Evolutionary conservation across 495 filamentous ascomycete species (phyloP), one percentile per base, ranked within the genome.

Genomic region (Clavariopsis aquatica): DNA sequence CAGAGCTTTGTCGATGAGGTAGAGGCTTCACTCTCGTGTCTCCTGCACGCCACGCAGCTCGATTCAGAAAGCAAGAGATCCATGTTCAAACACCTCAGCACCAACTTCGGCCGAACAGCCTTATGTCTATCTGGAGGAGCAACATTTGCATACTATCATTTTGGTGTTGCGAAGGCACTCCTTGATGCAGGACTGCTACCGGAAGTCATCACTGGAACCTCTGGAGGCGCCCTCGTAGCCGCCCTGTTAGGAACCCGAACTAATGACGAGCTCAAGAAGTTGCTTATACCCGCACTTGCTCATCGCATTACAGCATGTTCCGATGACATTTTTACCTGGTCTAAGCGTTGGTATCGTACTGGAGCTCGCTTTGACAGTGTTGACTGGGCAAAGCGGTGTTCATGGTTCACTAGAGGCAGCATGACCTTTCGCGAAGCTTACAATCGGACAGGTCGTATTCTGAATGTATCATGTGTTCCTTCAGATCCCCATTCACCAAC

Each of bases 391-490:
- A 83, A 83, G 41, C 83, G 89, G 46, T 88, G 87, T 71, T 85
- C 85, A 64, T 98, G 94, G 94, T 97, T 92, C 76, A 87, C 85
- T 49, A 82, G 89, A 67, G 94, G 94, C 47, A 91, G 85, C 49
- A 91, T 91, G 76, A 98, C 94, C 1, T 98, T 98, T 74, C 84
- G 86, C 34, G 95, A 98, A 77, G 94, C 94, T 3, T 98, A 96
- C 74, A 87, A 96, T 73, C 85, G 92, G 23, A 98, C 95, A 0
- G 94, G 94, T 0, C 86, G 94, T 22, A 93, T 98, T 60, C 80
- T 98, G 60, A 98, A 98, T 73, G 92, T 98, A 34, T 90, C 89
- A 24, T 98, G 94, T 76, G 89, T 98, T n/a, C 95, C 94, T 2
- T 92, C 92, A 1, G 94, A 98, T 73, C 95, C 94, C 34, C 91